Base-by-base conservation (phyloP, 2,329 filamentous ascomycete genomes). In the Coniochaeta prunicola region DNA sequence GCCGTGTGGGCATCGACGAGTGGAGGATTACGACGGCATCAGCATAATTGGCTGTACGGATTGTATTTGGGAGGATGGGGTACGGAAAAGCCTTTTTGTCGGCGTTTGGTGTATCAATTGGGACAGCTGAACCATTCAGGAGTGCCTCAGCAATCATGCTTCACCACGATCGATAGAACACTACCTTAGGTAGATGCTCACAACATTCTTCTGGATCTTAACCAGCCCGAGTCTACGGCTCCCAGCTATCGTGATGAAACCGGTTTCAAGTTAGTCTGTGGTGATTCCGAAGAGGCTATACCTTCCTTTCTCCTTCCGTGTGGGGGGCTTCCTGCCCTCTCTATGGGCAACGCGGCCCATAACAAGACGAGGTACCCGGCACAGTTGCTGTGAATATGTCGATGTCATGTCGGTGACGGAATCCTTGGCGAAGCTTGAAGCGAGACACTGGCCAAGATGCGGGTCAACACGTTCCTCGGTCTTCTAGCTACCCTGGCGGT, bases 401-500 rank as follows among this genome's bases (percentile, higher is more conserved):
- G 21, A 26, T 30, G 45, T 50, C 45, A 12, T 50, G 45, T 30
- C 45, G 26, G 21, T 50, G 45, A 50, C 45, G 45, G 21, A 17
- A 50, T 28, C 21, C 34, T 58, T 55, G 33, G 21, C 53, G 45
- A 54, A 60, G 48, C 38, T 57, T n/a, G 42, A 58, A 59, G 40
- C 56, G 56, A 57, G 31, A 50, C 36, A 58, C n/a, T 13, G 12
- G 33, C 19, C 60, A 65, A 53, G 42, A 69, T 69, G 67, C 63
- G 62, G 53, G 53, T 65, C 59, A 50, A 53, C 45, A 13, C 63
- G 24, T 38, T 69, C 57, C 56, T 62, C 40, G 59, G 61, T 63
- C 56, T 65, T 34, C 57, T 69, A 42, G 63, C 67, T 66, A 63
- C 68, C 66, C 68, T 71, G 68, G 67, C 61, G 68, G 67, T 61